These are phyloP conservation scores for Saccharomyces cerevisiae DNA, from an alignment of 805 yeast genomes.

Conservation along the genomic window DNA sequence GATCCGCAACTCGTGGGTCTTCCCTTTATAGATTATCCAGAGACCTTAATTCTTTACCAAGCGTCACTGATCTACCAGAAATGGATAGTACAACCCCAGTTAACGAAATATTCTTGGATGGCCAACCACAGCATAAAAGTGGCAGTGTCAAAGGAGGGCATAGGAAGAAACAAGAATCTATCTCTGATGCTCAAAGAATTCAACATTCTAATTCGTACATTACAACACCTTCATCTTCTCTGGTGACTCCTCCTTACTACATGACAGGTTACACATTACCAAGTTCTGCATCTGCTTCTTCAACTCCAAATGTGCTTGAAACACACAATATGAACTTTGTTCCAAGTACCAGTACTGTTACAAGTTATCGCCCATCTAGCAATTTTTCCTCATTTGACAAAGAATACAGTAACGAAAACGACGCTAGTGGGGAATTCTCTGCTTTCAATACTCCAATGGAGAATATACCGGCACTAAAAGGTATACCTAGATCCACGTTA, in stretches of 20 bases:
- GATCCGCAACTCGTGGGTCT: slow-evolving; percentile 23
- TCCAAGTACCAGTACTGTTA: slow-evolving; percentile 1
- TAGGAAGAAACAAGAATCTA: slow-evolving; percentile 27
- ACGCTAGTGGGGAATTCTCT: slow-evolving; percentile 8
- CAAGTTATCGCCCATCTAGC: slow-evolving; percentile 5
- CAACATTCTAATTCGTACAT: background rate
- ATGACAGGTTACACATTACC: slow-evolving; percentile 10
- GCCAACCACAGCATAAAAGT: slow-evolving; percentile 10
- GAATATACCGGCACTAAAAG: slow-evolving; percentile 12
- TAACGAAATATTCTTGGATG: slow-evolving; percentile 20
- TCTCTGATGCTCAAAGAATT: slow-evolving; percentile 17
- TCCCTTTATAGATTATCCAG: slow-evolving; percentile 22
- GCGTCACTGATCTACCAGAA: slow-evolving; percentile 9
- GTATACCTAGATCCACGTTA: slow-evolving; percentile 9
- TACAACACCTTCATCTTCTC: slow-evolving; percentile 11
- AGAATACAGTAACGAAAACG: slow-evolving; percentile 8
- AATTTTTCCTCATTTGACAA: slow-evolving; percentile 3
- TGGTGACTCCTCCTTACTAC: slow-evolving; percentile 12
- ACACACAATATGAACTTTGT: background rate
- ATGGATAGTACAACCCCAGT: slow-evolving; percentile 2
- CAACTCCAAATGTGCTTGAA: slow-evolving; percentile 18
- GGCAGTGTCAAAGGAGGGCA: slow-evolving; percentile 12
- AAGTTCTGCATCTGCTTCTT: slow-evolving; percentile 13
- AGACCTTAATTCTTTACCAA: slow-evolving; percentile 19
- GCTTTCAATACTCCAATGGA: slow-evolving; percentile 14